Evolutionary conservation across 148 eudicot species (phyloP), one percentile per base, ranked within the genome.

Genomic region (Diospyros kaki): DNA sequence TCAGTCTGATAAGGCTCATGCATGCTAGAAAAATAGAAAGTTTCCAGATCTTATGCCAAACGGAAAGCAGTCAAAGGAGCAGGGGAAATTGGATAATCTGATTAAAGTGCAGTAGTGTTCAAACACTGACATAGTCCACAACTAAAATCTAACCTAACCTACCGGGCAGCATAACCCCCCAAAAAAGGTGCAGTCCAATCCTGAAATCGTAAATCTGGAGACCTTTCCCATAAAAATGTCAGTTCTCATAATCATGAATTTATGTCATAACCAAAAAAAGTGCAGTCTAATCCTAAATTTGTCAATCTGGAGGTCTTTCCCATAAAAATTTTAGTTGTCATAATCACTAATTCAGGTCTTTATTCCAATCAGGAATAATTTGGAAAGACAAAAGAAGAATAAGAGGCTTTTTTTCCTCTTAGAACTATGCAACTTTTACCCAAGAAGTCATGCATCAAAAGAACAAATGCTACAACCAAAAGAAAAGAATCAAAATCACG

Each of bases 351-450:
- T 69, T 52, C 18, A 12, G 0, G 50, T 15, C 55, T 10, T 50
- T 11, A 2, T 17, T 68, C 56, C 39, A 50, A 48, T 46, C 38
- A 5, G 28, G 18, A 51, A 6, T 41, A 60, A 58, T 15, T 58
- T 58, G 10, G 3, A 55, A 6, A 55, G 11, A 48, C 59, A 55
- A 13, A 10, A 28, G 8, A 60, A 60, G 13, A 10, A 75, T 66
- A 28, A 51, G 43, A 62, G 50, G 42, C 50, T 39, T 14, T 50
- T 45, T 48, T 48, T 64, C 11, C 13, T 71, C 79, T 58, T 77
- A 79, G 67, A 76, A 70, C 71, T 78, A 53, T 72, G 70, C 62
- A 62, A 73, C 85, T 85, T 87, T 55, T 76, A 78, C 87, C 79
- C 81, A 81, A 80, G 78, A 85, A 64, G 66, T 65, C 65, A 45